Evolutionary conservation across 192 early-diverging fungal genomes (phyloP).

Genomic region (Mortierella hygrophila): DNA sequence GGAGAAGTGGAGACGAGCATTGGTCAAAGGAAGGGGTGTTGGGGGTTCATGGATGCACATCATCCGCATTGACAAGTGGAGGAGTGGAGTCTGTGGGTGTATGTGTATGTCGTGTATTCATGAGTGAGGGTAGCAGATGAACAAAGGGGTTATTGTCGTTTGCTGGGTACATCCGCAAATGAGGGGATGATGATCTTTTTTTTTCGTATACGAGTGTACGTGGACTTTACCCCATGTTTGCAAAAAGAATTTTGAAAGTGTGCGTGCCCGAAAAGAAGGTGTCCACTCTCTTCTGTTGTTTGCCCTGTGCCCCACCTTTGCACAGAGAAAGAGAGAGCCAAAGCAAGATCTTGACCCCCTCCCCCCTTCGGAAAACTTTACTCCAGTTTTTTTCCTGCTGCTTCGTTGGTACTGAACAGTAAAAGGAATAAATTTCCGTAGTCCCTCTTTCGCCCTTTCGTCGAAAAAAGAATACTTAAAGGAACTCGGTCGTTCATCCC

Average conservation of each 20-base stretch:
- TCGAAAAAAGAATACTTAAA: background rate
- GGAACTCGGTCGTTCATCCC: background rate
- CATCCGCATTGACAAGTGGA: background rate
- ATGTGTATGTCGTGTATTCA: background rate
- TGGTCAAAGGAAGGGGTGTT: background rate
- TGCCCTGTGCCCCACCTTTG: background rate
- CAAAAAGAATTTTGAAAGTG: too few relatives aligned
- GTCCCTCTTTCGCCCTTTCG: background rate
- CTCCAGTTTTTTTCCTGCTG: background rate
- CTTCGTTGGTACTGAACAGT: background rate
- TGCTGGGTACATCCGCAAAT: too few relatives aligned
- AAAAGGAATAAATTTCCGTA: background rate
- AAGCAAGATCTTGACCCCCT: background rate
- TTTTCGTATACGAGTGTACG: too few relatives aligned
- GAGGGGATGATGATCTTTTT: too few relatives aligned
- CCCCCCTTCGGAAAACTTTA: slow-evolving; percentile 2
- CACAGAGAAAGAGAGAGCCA: background rate
- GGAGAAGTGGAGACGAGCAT: background rate
- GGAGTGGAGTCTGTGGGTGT: background rate
- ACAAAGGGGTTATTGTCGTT: too few relatives aligned
- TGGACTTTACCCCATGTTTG: too few relatives aligned
- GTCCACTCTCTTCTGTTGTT: too few relatives aligned
- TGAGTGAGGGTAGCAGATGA: too few relatives aligned
- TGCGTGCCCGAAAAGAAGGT: too few relatives aligned
- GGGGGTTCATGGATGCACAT: background rate